Evolutionary conservation across 176 grass and related monocot species (phyloP).

Genomic region (Tillandsia leiboldiana): DNA sequence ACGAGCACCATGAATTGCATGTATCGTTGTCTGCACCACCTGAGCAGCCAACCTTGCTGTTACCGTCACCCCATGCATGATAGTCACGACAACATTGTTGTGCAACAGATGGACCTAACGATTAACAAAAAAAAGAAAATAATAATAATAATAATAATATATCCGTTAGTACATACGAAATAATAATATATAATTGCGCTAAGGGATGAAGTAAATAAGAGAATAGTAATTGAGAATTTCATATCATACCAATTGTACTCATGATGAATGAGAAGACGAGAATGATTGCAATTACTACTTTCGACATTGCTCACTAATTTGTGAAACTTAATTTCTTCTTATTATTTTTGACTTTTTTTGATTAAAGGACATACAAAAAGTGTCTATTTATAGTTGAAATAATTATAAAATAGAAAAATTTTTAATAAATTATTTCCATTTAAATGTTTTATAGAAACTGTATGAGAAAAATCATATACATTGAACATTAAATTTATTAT

Average conservation of each 20-base stretch:
- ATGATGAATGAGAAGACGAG: neutral
- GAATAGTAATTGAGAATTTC: neutral
- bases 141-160: neutral
- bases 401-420: too few relatives aligned
- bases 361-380: too few relatives aligned
- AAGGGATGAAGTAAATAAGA: neutral
- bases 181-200: neutral
- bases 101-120: neutral
- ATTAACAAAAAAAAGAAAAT: neutral
- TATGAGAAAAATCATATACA: too few relatives aligned
- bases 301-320: neutral
- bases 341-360: too few relatives aligned
- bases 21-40: neutral
- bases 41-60: neutral
- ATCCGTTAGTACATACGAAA: neutral
- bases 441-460: too few relatives aligned
- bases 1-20: neutral
- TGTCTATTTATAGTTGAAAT: too few relatives aligned
- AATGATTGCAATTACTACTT: neutral
- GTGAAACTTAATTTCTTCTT: too few relatives aligned
- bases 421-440: too few relatives aligned
- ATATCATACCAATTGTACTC: neutral
- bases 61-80: neutral
- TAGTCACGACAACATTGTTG: neutral
- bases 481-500: too few relatives aligned